Evolutionary conservation across 1,284 basidiomycete genomes (phyloP).

Genomic region (Heterobasidion occidentale): DNA sequence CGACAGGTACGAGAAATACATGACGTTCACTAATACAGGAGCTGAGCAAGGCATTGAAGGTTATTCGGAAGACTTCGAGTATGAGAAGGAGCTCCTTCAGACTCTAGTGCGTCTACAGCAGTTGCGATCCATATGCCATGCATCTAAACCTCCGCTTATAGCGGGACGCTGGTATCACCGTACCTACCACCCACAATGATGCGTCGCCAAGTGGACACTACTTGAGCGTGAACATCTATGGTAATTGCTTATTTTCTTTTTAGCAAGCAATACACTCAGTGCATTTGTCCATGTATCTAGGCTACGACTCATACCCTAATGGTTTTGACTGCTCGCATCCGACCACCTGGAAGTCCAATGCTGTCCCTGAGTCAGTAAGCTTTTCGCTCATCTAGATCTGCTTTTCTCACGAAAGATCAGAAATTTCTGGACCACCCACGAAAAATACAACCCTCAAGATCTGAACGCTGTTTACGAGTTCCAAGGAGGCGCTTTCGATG

Average conservation of each 20-base stretch:
- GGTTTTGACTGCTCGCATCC: background rate
- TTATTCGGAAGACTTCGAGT: background rate
- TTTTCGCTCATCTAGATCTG: background rate
- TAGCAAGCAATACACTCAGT: background rate
- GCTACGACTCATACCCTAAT: background rate
- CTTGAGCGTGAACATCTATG: background rate
- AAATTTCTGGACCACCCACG: background rate
- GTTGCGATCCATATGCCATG: no score
- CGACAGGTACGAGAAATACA: background rate
- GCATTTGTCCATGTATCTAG: background rate
- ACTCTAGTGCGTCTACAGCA: background rate
- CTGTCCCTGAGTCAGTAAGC: background rate
- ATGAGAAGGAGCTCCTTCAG: background rate
- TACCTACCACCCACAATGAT: background rate
- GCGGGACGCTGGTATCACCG: background rate
- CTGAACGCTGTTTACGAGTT: background rate
- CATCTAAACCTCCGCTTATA: background rate
- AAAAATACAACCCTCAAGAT: background rate
- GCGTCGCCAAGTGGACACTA: background rate
- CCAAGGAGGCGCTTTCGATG: background rate
- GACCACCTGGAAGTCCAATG: background rate
- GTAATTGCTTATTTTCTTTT: background rate
- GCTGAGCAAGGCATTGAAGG: background rate
- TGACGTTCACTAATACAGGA: background rate
- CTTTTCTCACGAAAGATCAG: background rate